Conservation (phyloP, 495 filamentous ascomycete genomes). For the Gamarada debralockiae region DNA sequence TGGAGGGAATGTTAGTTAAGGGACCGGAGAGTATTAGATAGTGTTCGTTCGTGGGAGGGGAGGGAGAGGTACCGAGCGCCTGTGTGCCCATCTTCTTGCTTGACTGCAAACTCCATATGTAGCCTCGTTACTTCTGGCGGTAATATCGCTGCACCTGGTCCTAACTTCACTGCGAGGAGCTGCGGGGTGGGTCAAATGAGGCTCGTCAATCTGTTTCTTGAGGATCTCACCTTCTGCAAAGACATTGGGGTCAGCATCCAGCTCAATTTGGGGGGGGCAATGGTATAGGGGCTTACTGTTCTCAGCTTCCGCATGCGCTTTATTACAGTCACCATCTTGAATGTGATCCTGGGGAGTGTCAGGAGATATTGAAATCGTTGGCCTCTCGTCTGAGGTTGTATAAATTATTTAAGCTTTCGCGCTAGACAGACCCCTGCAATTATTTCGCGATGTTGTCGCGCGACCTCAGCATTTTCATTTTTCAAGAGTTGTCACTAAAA, state of each 20-base stretch:
- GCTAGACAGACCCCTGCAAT: constrained; percentile 15
- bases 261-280: constrained; percentile 5
- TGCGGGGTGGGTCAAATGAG: constrained; percentile 40
- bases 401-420: constrained; percentile 25
- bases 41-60: not conserved
- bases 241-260: not conserved
- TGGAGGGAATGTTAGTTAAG: constrained; percentile 1
- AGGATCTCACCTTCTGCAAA: constrained; percentile 21
- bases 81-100: constrained; percentile 64
- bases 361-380: not conserved
- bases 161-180: constrained; percentile 68
- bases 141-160: constrained; percentile 77
- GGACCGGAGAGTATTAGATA: not conserved
- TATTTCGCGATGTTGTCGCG: not conserved
- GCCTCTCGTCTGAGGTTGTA: constrained; percentile 3
- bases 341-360: not conserved
- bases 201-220: constrained; percentile 5
- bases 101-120: constrained; percentile 73
- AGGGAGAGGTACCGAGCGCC: constrained; percentile 63
- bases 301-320: constrained; percentile 76
- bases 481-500: not conserved
- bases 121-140: constrained; percentile 77
- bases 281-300: constrained; percentile 51
- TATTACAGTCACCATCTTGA: constrained; percentile 72
- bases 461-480: constrained; percentile 1